Base-by-base conservation (phyloP, 768 basidiomycete genomes). In the Fistulinella prunicolor region DNA sequence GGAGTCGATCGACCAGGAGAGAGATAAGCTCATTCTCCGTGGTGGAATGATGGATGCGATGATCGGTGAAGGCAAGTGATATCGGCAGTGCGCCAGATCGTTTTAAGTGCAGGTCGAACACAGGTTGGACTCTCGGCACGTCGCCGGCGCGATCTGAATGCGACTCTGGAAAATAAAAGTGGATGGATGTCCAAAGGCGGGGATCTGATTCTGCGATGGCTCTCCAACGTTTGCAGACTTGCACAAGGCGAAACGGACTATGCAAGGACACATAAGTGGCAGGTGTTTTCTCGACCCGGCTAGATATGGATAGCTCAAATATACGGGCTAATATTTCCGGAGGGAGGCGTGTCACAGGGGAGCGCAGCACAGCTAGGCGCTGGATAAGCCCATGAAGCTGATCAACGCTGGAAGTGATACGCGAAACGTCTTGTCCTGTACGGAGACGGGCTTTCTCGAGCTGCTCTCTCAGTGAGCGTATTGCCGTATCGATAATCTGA, bases 241-340 rank as follows among this genome's bases (percentile, higher is more conserved):
- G 52, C 3, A 40, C 30, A 19, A 66, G 55, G 47, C 20, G 42
- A 29, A 52, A 46, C 1, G 54, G 53, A 6, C 50, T 48, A 1
- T 41, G 46, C 0, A 38, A 32, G 12, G 23, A 10, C 2, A 30
- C 3, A n/a, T n/a, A n/a, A 24, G 16, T 16, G 16, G 32, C 9
- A 1, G 23, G 21, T 3, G 21, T 19, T n/a, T 12, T 30, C 14
- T 26, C 35, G 19, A 17, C 38, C 17, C 14, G 24, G 19, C 6
- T 19, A 20, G 3, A n/a, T 3, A 57, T 28, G 35, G 23, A 54
- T 14, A 51, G 8, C 19, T 48, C 47, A 24, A 55, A 63, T 9
- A 60, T 40, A 24, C 39, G 20, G 10, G 34, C 22, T 24, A 73
- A 44, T 75, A 79, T 64, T 68, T 81, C 55, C 3, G 49, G 29